Base-by-base conservation (phyloP, 257 asterid species). In the Penstemon newberryi region DNA sequence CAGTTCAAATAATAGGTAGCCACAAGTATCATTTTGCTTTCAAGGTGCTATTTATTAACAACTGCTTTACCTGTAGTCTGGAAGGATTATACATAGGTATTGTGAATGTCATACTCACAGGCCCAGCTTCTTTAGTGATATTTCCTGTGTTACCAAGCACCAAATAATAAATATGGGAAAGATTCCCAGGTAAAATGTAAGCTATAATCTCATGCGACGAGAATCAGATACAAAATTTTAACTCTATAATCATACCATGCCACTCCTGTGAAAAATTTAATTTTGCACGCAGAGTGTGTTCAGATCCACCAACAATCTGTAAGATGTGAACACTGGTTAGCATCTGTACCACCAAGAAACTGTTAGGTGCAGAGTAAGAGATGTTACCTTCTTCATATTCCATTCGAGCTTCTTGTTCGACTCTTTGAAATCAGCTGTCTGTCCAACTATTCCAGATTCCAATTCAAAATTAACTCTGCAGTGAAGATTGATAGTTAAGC, bases 61-160 rank as follows among this genome's bases (percentile, higher is more conserved):
- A 63, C 50, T 66, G 12, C 56, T 62, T 72, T 81, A 94, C 99
- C 97, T 91, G 96, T 66, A 94, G 95, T 85, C 96, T 85, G 64
- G 99, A 94, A 72, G 96, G 95, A 76, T 94, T 94, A 73, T 94
- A 78, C 99, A 94, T 94, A 11, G 99, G 99, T 77, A 94, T 87
- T 46, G 96, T 94, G 83, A 94, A 94, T 56, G 93, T 91, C 96
- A 94, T 87, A 82, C 96, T 91, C 73, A 94, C 97, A 44, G 99
- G 99, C 44, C 99, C 99, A 56, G 99, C 99, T 82, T 94, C 99
- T 81, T 94, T 94, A 3, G 97, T 91, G 74, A 94, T 81, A 75
- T 91, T 94, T 79, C 97, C 99, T 94, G 79, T 25, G 67, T 73
- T 52, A 78, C 56, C 73, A 60, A 47, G 42, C 56, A 59, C 58